These are phyloP conservation scores for Zygosaccharomyces gambellarensis DNA, from an alignment of 805 yeast genomes.

Conservation along the genomic window DNA sequence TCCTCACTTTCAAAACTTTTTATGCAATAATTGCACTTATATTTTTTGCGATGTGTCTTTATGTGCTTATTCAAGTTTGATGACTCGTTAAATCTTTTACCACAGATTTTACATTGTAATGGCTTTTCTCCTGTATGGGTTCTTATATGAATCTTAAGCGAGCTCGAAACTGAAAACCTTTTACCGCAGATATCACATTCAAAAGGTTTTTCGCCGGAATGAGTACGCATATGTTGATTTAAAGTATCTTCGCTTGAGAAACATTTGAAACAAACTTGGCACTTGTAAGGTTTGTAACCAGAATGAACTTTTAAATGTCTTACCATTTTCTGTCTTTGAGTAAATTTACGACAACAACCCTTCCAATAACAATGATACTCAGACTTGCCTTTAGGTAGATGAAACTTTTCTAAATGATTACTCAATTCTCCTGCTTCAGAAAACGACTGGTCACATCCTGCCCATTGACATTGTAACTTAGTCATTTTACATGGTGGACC, in stretches of 20 bases:
- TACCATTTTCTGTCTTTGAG: conserved; percentile 78
- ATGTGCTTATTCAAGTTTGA: conserved; percentile 85
- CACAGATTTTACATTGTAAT: conserved; percentile 74
- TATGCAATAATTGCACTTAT: conserved; percentile 49
- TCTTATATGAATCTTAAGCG: conserved; percentile 76
- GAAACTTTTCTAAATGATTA: conserved; percentile 61
- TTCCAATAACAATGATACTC: conserved; percentile 72
- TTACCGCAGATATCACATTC: conserved; percentile 70
- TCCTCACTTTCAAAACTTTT: conserved; percentile 46
- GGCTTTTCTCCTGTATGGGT: conserved; percentile 92
- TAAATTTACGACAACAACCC: conserved; percentile 67
- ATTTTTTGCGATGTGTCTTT: conserved; percentile 62
- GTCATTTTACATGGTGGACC: not conserved
- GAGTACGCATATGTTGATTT: conserved; percentile 75
- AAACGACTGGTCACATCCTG: conserved; percentile 49
- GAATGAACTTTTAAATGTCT: conserved; percentile 90
- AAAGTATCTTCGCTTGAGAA: conserved; percentile 78
- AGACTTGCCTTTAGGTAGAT: conserved; percentile 70
- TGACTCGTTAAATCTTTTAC: conserved; percentile 80
- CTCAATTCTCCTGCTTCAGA: conserved; percentile 57
- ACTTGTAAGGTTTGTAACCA: conserved; percentile 70
- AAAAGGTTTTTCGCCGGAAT: conserved; percentile 87
- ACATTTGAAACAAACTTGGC: conserved; percentile 59
- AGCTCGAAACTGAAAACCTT: conserved; percentile 74
- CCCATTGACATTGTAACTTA: conserved; percentile 27